phyloP scores from a whole-genome alignment of 1,139 yeast species.

The Debaryomyces psychrophilus region DNA sequence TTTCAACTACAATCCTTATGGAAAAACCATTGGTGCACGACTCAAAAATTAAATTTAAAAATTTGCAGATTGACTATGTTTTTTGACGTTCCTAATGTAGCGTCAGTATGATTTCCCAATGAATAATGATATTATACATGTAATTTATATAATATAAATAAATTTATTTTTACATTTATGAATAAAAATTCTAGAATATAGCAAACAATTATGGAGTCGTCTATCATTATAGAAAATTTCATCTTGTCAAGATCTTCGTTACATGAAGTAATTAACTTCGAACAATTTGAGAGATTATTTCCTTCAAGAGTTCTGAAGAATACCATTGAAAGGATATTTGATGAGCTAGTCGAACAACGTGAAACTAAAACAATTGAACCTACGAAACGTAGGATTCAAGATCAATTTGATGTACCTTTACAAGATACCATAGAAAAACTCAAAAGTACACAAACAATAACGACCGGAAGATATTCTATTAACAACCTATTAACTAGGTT shows the following conservation, averaged over 20 bases:
- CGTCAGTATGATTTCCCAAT: no score
- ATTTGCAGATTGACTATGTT: no score
- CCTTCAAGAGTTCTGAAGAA: slow-evolving; percentile 20
- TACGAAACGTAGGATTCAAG: slow-evolving; percentile 21
- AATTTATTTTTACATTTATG: background rate
- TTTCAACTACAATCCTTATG: background rate
- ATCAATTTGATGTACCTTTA: slow-evolving; percentile 30
- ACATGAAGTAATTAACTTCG: slow-evolving; percentile 14
- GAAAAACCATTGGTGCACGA: no score
- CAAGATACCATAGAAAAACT: slow-evolving; percentile 12
- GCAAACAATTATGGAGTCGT: slow-evolving; percentile 15
- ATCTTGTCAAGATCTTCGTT: slow-evolving; percentile 14
- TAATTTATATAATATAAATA: background rate
- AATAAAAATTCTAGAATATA: background rate
- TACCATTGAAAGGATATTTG: slow-evolving; percentile 20
- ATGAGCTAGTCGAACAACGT: slow-evolving; percentile 27
- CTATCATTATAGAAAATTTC: slow-evolving; percentile 13
- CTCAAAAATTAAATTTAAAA: background rate
- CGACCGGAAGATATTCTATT: slow-evolving; percentile 16
- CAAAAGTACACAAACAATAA: background rate
- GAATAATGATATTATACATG: no score
- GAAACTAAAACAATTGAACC: slow-evolving; percentile 13
- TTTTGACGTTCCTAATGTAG: background rate
- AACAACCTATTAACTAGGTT: slow-evolving; percentile 20
- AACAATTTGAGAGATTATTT: slow-evolving; percentile 18